Evolutionary conservation across 441 rosid genomes (phyloP), one percentile per base, ranked within the genome.

Genomic region (Gossypium aridum): DNA sequence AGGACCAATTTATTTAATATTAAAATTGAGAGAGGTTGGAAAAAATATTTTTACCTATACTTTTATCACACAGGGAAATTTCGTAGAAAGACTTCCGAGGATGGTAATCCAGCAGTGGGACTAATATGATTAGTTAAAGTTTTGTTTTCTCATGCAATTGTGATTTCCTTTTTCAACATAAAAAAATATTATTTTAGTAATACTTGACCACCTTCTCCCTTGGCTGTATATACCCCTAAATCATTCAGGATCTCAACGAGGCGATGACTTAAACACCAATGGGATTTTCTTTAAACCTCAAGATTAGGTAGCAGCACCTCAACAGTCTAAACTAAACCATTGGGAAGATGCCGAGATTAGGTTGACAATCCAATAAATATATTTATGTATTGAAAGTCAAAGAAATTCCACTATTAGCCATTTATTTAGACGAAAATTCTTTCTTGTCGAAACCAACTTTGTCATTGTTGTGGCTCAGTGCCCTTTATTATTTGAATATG

Each of bases 221-320:
- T 59, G 63, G 31, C n/a, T 10, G 63, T 59, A 59, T 1, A 22
- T 22, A 31, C 8, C 63, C 19, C 56, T 23, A 20, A 8, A 71
- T 68, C 65, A 47, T 51, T 71, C 39, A 76, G 72, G 69, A 55
- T 61, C 63, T 47, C 26, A 43, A 12, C 16, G 66, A 14, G 49
- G 10, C 63, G 13, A 49, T 64, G 63, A 55, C 8, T 76, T 26
- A 61, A 61, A 60, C 31, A 55, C 14, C 56, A 28, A 19, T 3
- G 4, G 8, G 17, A 51, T 16, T 66, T 28, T 73, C 66, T 47
- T 64, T 31, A 56, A 76, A 57, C 64, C 69, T 71, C 39, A 5
- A 26, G 78, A 75, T 77, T 76, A 79, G 80, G 83, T 84, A 60
- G 63, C 63, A 63, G 39, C 61, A 19, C 4, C 37, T 68, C 47